Evolutionary conservation across 75 land plant genomes (phyloP), one percentile per base, ranked within the genome.

Genomic region (Pinus taeda): DNA sequence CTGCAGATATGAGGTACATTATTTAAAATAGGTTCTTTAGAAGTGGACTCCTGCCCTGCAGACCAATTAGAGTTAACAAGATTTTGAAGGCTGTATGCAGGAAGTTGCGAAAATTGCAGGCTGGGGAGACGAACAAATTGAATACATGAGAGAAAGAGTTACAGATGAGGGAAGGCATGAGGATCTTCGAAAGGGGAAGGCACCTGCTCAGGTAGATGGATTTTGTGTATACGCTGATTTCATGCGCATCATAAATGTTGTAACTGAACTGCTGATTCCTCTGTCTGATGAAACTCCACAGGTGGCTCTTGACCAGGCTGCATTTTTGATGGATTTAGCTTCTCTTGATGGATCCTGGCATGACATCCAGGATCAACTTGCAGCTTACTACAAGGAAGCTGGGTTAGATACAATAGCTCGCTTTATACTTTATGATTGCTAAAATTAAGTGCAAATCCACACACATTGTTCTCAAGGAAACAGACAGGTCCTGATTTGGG

Each of bases 61-160:
- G 57, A 74, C 58, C 24, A 21, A 53, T n/a, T 4, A 45, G 72
- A 70, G 6, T 77, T 67, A 33, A 45, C 15, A 20, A 62, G 22
- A 15, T 63, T 7, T 57, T 60, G 58, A 56, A 36, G 15, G 20
- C 14, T 29, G 20, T 79, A 15, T 77, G 33, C 79, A 93, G 94
- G 87, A 89, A 57, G 98, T 88, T 60, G 99, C 98, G 15, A 73
- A 78, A 57, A 83, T 97, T 56, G 99, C 99, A 58, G 88, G 92
- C 37, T 94, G 98, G 99, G 98, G 90, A 45, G 99, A 94, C 78
- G 99, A 94, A 81, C 96, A 94, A 79, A 88, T 97, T 63, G 99
- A 97, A 79, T 94, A 88, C 67, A 88, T 94, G 45, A 88, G 84
- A 73, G 95, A 94, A 79, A 89, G 83, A 60, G 85, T 97, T 56